Conservation (phyloP, 768 basidiomycete species). For the Leccinum olivaceopallidum region DNA sequence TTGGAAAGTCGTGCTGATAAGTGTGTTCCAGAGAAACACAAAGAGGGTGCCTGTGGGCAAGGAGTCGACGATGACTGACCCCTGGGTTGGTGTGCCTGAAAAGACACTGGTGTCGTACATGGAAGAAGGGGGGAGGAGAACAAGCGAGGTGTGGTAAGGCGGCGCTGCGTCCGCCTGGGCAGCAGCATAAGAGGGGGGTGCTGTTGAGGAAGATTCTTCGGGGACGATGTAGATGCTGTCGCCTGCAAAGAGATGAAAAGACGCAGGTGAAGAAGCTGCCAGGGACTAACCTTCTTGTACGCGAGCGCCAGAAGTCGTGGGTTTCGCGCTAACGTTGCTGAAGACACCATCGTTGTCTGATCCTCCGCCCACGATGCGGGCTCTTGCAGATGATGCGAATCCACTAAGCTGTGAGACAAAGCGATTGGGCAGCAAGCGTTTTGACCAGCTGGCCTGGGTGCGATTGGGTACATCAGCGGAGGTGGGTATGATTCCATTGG, state of each 20-base stretch:
- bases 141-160: constrained; percentile 96
- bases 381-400: constrained; percentile 37
- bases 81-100: constrained; percentile 37
- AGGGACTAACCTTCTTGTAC: constrained; percentile 52
- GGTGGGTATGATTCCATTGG: constrained; percentile 67
- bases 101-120: constrained; percentile 44
- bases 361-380: constrained; percentile 57
- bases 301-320: constrained; percentile 51
- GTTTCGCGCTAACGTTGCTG: constrained; percentile 92
- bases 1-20: constrained; percentile 96
- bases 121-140: constrained; percentile 70
- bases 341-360: constrained; percentile 89
- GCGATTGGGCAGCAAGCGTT: constrained; percentile 60
- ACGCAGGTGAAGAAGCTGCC: neutral
- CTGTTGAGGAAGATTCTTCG: constrained; percentile 79
- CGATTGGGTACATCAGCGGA: constrained; percentile 33
- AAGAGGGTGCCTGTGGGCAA: constrained; percentile 83
- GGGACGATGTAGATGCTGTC: constrained; percentile 76
- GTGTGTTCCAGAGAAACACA: constrained; percentile 88
- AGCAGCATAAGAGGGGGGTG: constrained; percentile 88
- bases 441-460: constrained; percentile 48
- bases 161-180: constrained; percentile 96
- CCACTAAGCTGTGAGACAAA: constrained; percentile 47
- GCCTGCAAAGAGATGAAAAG: constrained; percentile 39
- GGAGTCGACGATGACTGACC: constrained; percentile 88